These are phyloP conservation scores for Phytophthora fragariae DNA, from an alignment of 352 stramenopile species.

Conservation along the genomic window DNA sequence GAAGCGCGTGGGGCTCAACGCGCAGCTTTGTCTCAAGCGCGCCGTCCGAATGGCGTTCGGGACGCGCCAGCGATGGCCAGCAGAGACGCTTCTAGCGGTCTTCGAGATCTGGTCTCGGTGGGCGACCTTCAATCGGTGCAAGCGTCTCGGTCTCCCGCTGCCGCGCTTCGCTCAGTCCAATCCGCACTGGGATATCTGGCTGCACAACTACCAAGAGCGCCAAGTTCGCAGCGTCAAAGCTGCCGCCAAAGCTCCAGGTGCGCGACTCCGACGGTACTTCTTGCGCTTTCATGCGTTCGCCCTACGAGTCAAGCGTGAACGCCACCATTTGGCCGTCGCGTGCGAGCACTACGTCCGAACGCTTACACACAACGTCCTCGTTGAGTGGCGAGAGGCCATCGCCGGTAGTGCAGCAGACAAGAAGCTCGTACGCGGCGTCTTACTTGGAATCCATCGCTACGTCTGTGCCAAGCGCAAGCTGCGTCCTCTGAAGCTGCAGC, in stretches of 20 bases:
- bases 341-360: conserved; percentile 22
- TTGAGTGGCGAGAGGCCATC: conserved; percentile 58
- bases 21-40: conserved; percentile 78
- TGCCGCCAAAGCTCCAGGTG: conserved; percentile 53
- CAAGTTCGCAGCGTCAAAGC: conserved; percentile 80
- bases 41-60: conserved; percentile 70
- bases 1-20: conserved; percentile 63
- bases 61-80: conserved; percentile 60
- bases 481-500: conserved; percentile 45
- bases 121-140: conserved; percentile 62
- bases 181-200: conserved; percentile 76
- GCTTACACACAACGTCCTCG: conserved; percentile 30
- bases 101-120: conserved; percentile 79
- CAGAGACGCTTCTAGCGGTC: conserved; percentile 65
- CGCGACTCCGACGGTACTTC: conserved; percentile 62
- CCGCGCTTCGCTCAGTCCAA: conserved; percentile 53
- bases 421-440: conserved; percentile 43
- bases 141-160: conserved; percentile 52
- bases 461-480: conserved; percentile 44
- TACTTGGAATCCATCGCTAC: conserved; percentile 45
- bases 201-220: conserved; percentile 80
- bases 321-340: conserved; percentile 28
- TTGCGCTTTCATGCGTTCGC: conserved; percentile 42
- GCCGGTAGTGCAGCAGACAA: conserved; percentile 52
- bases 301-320: conserved; percentile 20